These are phyloP conservation scores for Boletus pseudopeckii DNA, from an alignment of 768 basidiomycete genomes.

Conservation along the genomic window DNA sequence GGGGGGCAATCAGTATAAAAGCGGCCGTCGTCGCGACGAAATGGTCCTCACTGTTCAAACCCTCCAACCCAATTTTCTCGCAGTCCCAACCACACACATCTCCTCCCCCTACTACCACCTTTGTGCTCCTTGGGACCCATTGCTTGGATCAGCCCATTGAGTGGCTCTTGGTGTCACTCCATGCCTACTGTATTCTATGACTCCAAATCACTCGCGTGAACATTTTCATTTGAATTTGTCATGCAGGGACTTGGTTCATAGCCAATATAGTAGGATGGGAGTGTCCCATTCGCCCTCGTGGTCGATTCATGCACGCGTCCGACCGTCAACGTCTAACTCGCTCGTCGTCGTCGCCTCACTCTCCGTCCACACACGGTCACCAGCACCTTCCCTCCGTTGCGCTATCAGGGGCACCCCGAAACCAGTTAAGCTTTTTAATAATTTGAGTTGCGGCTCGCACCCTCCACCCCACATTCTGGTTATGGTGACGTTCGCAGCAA, in stretches of 20 bases:
- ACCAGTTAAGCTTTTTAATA: constrained; percentile 26
- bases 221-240: constrained; percentile 35
- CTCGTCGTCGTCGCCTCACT: neutral
- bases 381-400: neutral
- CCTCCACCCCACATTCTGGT: constrained; percentile 16
- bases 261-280: constrained; percentile 49
- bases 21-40: constrained; percentile 2
- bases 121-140: neutral
- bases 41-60: neutral
- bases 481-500: constrained; percentile 1
- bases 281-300: constrained; percentile 33
- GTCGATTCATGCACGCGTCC: constrained; percentile 8
- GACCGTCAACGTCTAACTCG: neutral
- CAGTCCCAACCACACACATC: constrained; percentile 11
- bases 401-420: constrained; percentile 1
- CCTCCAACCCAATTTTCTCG: constrained; percentile 17
- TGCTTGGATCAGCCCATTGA: constrained; percentile 11
- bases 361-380: neutral
- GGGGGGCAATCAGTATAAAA: constrained; percentile 22
- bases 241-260: constrained; percentile 51
- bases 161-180: constrained; percentile 33
- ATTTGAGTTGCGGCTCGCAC: constrained; percentile 20
- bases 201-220: constrained; percentile 33
- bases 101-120: neutral
- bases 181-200: constrained; percentile 35